phyloP scores from a whole-genome alignment of 768 basidiomycete genomes.

The Suillus occidentalis region DNA sequence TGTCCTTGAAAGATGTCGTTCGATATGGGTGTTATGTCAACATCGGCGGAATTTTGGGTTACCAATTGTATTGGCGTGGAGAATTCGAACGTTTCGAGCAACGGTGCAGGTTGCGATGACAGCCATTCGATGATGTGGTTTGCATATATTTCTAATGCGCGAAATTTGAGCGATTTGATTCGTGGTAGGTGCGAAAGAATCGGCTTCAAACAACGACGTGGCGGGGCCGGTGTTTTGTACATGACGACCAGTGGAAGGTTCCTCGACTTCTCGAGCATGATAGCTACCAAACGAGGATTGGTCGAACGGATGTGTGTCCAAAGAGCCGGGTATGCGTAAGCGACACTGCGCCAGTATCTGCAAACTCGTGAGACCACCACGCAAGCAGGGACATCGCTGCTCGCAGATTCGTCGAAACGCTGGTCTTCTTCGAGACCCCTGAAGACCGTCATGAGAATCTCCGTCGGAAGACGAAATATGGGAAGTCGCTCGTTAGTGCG shows the following conservation, averaged over 20 bases:
- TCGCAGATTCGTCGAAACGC: background rate
- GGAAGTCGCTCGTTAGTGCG: background rate
- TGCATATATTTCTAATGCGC: background rate
- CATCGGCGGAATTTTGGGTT: no score
- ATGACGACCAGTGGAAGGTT: slow-evolving; percentile 33
- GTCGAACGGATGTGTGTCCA: slow-evolving; percentile 28
- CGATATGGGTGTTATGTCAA: slow-evolving; percentile 13
- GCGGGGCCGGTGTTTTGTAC: slow-evolving; percentile 34
- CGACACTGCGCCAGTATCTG: background rate
- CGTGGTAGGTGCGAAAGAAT: background rate
- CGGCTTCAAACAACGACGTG: slow-evolving; percentile 20
- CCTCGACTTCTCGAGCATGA: slow-evolving; percentile 47
- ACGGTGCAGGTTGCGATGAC: no score
- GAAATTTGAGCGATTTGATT: slow-evolving; percentile 23
- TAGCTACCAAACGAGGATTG: slow-evolving; percentile 37
- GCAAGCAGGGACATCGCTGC: background rate
- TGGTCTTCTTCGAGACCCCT: background rate
- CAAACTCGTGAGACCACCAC: background rate
- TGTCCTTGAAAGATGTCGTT: slow-evolving; percentile 30
- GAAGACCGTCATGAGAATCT: background rate
- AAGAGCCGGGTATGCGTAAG: background rate
- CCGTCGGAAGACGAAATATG: background rate
- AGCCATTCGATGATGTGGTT: no score
- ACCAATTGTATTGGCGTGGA: no score
- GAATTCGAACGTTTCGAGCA: no score